These are phyloP conservation scores for Hysterangium stoloniferum DNA, from an alignment of 768 basidiomycete species.

Conservation along the genomic window DNA sequence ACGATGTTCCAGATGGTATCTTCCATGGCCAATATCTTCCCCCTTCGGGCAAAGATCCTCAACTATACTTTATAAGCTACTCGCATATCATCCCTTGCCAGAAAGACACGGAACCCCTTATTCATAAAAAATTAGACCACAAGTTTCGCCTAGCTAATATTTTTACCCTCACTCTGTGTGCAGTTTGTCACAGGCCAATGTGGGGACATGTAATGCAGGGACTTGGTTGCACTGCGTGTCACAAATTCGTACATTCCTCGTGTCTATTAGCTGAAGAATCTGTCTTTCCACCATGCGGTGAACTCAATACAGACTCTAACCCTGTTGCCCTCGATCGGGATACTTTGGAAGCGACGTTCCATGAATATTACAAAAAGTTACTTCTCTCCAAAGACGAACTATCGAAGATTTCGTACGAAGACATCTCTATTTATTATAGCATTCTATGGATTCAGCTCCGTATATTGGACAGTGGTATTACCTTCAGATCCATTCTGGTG, in stretches of 20 bases:
- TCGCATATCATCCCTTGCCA: constrained; percentile 37
- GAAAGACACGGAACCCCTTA: constrained; percentile 17
- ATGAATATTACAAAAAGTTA: constrained; percentile 41
- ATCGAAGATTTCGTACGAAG: constrained; percentile 50
- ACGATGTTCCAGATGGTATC: constrained; percentile 60
- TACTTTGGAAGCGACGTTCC: constrained; percentile 49
- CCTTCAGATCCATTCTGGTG: constrained; percentile 57
- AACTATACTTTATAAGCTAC: constrained; percentile 55
- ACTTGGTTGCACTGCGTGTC: constrained; percentile 54
- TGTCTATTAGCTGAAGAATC: constrained; percentile 33
- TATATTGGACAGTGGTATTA: constrained; percentile 58
- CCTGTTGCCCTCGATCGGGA: constrained; percentile 46
- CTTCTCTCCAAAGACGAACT: constrained; percentile 40
- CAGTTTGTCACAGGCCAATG: constrained; percentile 56
- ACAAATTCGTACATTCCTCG: constrained; percentile 46
- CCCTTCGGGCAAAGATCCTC: constrained; percentile 25
- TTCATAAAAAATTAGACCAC: constrained; percentile 34
- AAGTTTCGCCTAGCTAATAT: constrained; percentile 51
- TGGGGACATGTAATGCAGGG: constrained; percentile 67
- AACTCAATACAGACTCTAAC: constrained; percentile 30
- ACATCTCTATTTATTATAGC: constrained; percentile 52
- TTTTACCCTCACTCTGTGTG: constrained; percentile 69
- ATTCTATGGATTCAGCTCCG: constrained; percentile 63
- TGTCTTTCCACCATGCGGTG: constrained; percentile 33
- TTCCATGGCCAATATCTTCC: constrained; percentile 42